Base-by-base conservation (phyloP, 2,329 filamentous ascomycete species). In the Trichoderma sp. region DNA sequence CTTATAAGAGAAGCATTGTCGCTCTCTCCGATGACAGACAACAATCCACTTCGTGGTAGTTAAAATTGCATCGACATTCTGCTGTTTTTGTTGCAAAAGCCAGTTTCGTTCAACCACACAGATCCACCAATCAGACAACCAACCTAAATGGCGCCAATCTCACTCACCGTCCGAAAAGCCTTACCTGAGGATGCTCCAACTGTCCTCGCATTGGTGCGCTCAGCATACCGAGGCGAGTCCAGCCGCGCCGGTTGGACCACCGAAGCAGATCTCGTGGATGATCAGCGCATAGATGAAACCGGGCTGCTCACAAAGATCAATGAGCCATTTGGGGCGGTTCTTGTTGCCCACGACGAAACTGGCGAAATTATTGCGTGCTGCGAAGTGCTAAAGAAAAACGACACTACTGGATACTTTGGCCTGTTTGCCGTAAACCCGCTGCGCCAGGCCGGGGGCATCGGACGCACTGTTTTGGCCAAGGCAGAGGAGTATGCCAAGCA, bases 391-490 rank as follows among this genome's bases (percentile, higher is more conserved):
- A 74, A 73, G 37, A 75, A 73, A 21, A 69, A 70, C 30, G 70
- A 71, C 32, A 74, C 70, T 14, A 5, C 51, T 21, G 63, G 63
- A 37, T 66, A 66, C 39, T 69, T 77, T 43, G 83, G 82, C 61
- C 77, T 85, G 43, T 83, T 86, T 24, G 83, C 83, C 51, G 83
- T 86, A 0, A 79, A 82, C 46, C 81, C 81, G 2, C 66, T 67
- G 5, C 71, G 76, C 32, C 83, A 85, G 74, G 79, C 78, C 5
- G 80, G 80, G 16, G 83, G 84, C 0, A 73, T 85, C 55, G 84
- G 84, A 0, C 73, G 78, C 63, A 74, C 73, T 65, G 79, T 84
- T 18, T 76, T 85, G 18, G 75, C 72, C 1, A 73, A 77, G 46
- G 83, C 82, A 0, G 84, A 85, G 74, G 71, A 69, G 13, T 78